Evolutionary conservation across 306 rosid genomes (phyloP).

Genomic region (Prunus dulcis): DNA sequence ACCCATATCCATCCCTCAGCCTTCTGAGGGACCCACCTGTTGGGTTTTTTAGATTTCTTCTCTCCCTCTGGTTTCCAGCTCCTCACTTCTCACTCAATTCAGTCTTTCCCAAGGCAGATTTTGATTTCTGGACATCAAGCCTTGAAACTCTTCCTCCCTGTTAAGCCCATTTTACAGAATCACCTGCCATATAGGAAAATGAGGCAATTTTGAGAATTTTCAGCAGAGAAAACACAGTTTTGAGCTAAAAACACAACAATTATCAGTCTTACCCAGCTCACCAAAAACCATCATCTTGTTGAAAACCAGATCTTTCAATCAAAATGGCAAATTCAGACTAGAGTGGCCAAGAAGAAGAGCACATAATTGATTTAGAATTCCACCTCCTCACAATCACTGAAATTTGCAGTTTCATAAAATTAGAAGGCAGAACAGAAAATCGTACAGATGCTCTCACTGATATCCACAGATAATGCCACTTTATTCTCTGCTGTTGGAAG

Average conservation of each 20-base stretch:
- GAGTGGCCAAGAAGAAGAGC: not conserved
- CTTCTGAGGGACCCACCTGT: conserved; percentile 2
- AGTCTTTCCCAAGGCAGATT: not conserved
- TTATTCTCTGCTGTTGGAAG: conserved; percentile 8
- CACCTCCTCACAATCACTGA: not conserved
- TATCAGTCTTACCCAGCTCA: not conserved
- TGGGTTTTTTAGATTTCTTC: not conserved
- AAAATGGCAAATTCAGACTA: conserved; percentile 1
- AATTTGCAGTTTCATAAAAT: not conserved
- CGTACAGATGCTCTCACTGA: conserved; percentile 3
- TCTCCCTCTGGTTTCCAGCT: not conserved
- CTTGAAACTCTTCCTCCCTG: not conserved
- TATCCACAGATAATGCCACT: conserved; percentile 25
- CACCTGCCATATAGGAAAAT: conserved; percentile 4
- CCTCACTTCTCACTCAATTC: not conserved
- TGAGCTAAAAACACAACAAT: not conserved
- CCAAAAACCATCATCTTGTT: not conserved
- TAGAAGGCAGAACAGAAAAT: conserved; percentile 7
- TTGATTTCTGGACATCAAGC: not conserved
- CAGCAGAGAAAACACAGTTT: not conserved
- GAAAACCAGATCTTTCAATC: conserved; percentile 21
- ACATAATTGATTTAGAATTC: not conserved
- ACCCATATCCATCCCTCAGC: conserved; percentile 14
- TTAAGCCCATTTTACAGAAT: not conserved
- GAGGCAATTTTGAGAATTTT: not conserved